These are phyloP conservation scores for Tephrocybe sp. DNA, from an alignment of 768 basidiomycete genomes.

Conservation along the genomic window DNA sequence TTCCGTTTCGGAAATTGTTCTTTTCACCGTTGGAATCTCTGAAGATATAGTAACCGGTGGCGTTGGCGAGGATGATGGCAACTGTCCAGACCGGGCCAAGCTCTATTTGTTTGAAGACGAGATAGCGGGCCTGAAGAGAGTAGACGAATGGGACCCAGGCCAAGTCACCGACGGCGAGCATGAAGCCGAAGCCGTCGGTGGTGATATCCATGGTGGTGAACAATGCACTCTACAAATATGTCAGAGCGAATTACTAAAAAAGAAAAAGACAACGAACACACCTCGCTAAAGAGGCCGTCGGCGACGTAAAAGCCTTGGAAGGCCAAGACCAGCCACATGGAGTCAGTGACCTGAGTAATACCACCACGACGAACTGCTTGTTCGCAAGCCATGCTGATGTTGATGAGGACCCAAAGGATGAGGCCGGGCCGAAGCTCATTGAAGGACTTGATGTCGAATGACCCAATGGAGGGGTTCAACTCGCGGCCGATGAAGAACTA, in stretches of 20 bases:
- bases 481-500: slow-evolving; percentile 97
- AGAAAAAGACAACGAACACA: slow-evolving; percentile 27
- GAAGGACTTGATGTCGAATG: slow-evolving; percentile 62
- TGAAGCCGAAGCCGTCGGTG: slow-evolving; percentile 97
- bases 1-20: slow-evolving; percentile 91
- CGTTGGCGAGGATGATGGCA: slow-evolving; percentile 63
- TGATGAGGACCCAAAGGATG: slow-evolving; percentile 88
- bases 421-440: slow-evolving; percentile 90
- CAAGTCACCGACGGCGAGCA: slow-evolving; percentile 93
- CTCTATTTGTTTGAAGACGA: slow-evolving; percentile 85
- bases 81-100: slow-evolving; percentile 62
- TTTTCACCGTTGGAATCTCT: slow-evolving; percentile 88
- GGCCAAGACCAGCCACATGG: slow-evolving; percentile 84
- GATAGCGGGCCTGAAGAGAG: slow-evolving; percentile 89
- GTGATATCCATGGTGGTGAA: slow-evolving; percentile 98
- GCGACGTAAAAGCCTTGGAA: slow-evolving; percentile 89
- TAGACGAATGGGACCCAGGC: slow-evolving; percentile 95
- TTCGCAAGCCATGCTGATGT: slow-evolving; percentile 89
- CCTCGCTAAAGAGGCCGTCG: slow-evolving; percentile 91
- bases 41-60: slow-evolving; percentile 89
- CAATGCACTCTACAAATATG: slow-evolving; percentile 63
- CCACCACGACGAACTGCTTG: slow-evolving; percentile 85
- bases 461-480: slow-evolving; percentile 87
- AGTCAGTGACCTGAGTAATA: slow-evolving; percentile 70
- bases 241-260: background rate